Conservation (phyloP, 202 grass and related monocot species). For the Setaria viridis region DNA sequence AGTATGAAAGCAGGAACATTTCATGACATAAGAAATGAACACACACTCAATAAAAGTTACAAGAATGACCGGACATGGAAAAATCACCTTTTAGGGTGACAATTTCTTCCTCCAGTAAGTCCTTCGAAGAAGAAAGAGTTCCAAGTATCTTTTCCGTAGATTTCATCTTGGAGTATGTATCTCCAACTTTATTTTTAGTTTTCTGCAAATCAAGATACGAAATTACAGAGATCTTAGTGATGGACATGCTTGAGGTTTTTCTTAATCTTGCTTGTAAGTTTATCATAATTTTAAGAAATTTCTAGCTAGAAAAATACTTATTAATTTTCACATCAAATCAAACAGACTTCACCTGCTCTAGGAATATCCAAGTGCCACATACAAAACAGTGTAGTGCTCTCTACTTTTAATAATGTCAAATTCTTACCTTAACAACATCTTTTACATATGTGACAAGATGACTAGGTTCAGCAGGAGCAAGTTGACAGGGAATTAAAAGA, state of each 20-base stretch:
- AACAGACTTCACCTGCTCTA: constrained; percentile 2
- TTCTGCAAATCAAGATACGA: constrained; percentile 17
- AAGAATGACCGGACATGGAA: neutral
- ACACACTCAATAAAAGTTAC: neutral
- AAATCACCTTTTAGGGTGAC: constrained; percentile 41
- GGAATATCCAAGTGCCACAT: neutral
- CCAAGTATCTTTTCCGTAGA: constrained; percentile 5
- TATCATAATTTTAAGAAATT: constrained; percentile 12
- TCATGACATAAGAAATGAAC: neutral
- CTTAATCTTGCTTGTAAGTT: neutral
- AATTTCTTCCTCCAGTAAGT: constrained; percentile 40
- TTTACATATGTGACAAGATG: constrained; percentile 7
- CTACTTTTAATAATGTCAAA: neutral
- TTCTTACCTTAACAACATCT: constrained; percentile 30
- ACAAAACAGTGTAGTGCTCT: neutral
- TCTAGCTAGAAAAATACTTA: neutral
- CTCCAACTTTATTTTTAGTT: constrained; percentile 17
- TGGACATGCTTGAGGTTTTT: neutral
- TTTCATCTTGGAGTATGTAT: constrained; percentile 18
- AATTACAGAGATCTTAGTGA: neutral
- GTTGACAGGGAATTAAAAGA: constrained; percentile 27
- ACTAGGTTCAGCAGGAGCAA: constrained; percentile 15
- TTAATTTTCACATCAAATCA: constrained; percentile 13
- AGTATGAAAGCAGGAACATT: neutral
- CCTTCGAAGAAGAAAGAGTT: constrained; percentile 24